A percentile compares a stretch with the other conserved stretches of the same genome.
Evolutionary conservation across 257 asterid species (phyloP).

Genomic region (Petunia secreta): DNA sequence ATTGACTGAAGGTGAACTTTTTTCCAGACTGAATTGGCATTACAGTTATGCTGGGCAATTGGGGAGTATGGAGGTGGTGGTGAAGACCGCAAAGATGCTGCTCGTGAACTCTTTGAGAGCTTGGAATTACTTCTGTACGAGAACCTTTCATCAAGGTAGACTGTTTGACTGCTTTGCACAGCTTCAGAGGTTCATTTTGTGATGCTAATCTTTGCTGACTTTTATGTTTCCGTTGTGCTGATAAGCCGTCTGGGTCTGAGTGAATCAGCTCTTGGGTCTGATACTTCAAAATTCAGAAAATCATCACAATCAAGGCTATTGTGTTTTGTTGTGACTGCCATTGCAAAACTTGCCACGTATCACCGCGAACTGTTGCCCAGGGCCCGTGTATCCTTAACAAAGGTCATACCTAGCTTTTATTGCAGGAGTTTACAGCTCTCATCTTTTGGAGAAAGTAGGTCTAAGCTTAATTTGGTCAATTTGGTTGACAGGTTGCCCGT

Average conservation of each 20-base stretch:
- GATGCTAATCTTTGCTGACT: conserved; percentile 28
- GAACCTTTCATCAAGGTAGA: conserved; percentile 86
- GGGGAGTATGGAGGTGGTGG: conserved; percentile 99
- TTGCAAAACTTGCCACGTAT: conserved; percentile 86
- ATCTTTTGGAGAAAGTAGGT: background rate
- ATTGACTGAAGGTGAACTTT: conserved; percentile 18
- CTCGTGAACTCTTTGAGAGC: conserved; percentile 95
- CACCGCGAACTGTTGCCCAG: conserved; percentile 85
- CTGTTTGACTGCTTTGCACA: conserved; percentile 8
- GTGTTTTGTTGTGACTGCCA: conserved; percentile 92
- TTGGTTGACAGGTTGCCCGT: conserved; percentile 69
- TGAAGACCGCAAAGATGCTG: conserved; percentile 79
- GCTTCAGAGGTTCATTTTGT: background rate
- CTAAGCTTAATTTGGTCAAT: conserved; percentile 15
- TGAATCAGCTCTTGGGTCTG: conserved; percentile 68
- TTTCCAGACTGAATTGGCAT: conserved; percentile 80
- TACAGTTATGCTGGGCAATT: conserved; percentile 96
- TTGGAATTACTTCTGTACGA: conserved; percentile 84
- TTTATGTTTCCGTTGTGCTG: conserved; percentile 24
- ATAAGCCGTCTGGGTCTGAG: conserved; percentile 79
- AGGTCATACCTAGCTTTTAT: conserved; percentile 44
- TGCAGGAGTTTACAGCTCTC: background rate
- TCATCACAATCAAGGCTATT: conserved; percentile 87
- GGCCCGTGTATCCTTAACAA: conserved; percentile 87
- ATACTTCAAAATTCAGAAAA: conserved; percentile 61